Evolutionary conservation across 2,329 filamentous ascomycete species (phyloP).

Genomic region (Penicillium sp.): DNA sequence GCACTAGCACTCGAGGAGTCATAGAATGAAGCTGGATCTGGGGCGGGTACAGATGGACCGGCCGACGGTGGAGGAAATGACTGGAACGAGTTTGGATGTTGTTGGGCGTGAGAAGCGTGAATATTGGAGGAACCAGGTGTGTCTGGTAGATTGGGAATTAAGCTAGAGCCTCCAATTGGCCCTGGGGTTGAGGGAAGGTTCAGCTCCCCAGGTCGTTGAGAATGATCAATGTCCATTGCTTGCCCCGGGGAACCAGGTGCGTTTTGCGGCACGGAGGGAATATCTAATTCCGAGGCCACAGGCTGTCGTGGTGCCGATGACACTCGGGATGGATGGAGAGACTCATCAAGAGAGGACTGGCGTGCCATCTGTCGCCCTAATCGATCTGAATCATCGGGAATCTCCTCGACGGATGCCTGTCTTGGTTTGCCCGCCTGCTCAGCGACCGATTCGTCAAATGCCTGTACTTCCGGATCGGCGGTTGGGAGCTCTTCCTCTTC

Average conservation of each 20-base stretch:
- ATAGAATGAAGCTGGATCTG: conserved; percentile 22
- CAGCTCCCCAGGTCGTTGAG: conserved; percentile 27
- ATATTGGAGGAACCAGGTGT: conserved; percentile 22
- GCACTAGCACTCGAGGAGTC: conserved; percentile 15
- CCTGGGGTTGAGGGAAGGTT: conserved; percentile 38
- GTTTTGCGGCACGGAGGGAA: conserved; percentile 22
- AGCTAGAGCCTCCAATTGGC: conserved; percentile 28
- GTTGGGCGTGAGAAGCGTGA: conserved; percentile 13
- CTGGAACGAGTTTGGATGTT: conserved; percentile 31
- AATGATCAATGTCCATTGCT: conserved; percentile 33
- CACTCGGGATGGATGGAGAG: conserved; percentile 46
- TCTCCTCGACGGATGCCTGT: conserved; percentile 56
- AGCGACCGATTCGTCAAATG: conserved; percentile 42
- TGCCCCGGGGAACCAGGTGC: conserved; percentile 23
- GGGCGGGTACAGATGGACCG: conserved; percentile 22
- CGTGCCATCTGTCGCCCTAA: conserved; percentile 42
- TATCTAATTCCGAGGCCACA: conserved; percentile 17
- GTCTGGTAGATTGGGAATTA: conserved; percentile 30
- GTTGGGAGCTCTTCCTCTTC: conserved; percentile 45
- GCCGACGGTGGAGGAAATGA: conserved; percentile 39
- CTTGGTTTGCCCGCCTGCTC: conserved; percentile 42
- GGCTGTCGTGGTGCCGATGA: conserved; percentile 36
- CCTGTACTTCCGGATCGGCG: conserved; percentile 59
- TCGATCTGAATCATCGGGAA: conserved; percentile 52
- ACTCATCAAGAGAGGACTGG: conserved; percentile 47